These are phyloP conservation scores for Fusarium fujikuroi DNA, from an alignment of 2,329 filamentous ascomycete species.

Conservation along the genomic window DNA sequence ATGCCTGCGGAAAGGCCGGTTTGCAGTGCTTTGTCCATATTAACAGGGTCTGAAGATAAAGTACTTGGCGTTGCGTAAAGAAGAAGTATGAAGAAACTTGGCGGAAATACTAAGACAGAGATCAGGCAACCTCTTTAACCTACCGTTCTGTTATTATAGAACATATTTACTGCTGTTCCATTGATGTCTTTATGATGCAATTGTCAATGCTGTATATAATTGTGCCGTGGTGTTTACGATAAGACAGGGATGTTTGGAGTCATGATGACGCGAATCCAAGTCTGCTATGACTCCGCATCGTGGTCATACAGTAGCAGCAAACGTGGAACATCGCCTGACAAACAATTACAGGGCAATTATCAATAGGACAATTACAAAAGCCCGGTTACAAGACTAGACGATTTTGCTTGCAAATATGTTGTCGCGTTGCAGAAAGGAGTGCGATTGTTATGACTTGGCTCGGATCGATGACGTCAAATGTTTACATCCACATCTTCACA, in stretches of 20 bases:
- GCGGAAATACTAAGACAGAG: neutral
- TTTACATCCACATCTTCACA: neutral
- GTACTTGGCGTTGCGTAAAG: neutral
- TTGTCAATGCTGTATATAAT: too few relatives aligned
- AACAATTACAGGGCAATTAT: fast-evolving
- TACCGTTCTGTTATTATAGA: too few relatives aligned
- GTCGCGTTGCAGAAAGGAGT: too few relatives aligned
- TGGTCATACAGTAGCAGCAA: neutral
- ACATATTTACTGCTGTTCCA: too few relatives aligned
- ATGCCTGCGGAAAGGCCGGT: neutral
- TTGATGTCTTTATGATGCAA: neutral
- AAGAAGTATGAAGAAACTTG: neutral
- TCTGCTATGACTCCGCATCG: neutral
- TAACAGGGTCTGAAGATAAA: too few relatives aligned
- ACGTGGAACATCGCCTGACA: too few relatives aligned
- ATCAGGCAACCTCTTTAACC: too few relatives aligned
- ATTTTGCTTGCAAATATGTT: too few relatives aligned
- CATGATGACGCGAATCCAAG: neutral
- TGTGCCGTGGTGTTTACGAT: neutral
- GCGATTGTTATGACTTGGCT: too few relatives aligned
- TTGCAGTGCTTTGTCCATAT: neutral
- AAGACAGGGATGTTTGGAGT: neutral
- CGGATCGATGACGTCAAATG: neutral
- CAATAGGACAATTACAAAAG: fast-evolving
- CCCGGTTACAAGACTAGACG: too few relatives aligned